Conservation (phyloP, 2,329 filamentous ascomycete species). For the Phialophora verrucosa region DNA sequence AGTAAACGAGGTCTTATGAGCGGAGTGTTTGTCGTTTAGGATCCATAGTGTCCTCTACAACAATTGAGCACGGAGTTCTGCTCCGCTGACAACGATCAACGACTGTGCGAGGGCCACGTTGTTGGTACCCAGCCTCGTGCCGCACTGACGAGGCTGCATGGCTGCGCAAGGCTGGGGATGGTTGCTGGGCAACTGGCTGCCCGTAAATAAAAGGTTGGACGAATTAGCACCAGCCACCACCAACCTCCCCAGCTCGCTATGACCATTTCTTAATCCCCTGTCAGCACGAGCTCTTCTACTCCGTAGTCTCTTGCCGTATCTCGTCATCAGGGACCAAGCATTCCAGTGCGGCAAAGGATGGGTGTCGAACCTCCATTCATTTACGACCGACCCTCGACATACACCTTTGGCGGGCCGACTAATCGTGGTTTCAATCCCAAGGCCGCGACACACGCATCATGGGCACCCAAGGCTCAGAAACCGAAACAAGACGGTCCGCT, state of each 20-base stretch:
- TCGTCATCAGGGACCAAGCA: slow-evolving; percentile 10
- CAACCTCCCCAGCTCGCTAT: slow-evolving; percentile 11
- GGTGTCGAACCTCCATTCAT: slow-evolving; percentile 71
- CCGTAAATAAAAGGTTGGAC: slow-evolving; percentile 16
- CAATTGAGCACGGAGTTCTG: neutral
- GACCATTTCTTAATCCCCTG: slow-evolving; percentile 19
- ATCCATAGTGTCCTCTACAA: neutral
- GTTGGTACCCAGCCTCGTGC: slow-evolving; percentile 11
- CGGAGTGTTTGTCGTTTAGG: neutral
- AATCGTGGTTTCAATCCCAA: slow-evolving; percentile 79
- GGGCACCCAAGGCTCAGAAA: slow-evolving; percentile 65
- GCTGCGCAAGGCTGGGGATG: neutral
- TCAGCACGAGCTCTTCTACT: slow-evolving; percentile 15
- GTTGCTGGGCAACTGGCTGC: slow-evolving; percentile 16
- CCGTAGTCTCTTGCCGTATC: neutral
- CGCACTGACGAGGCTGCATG: neutral
- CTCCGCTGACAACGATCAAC: neutral
- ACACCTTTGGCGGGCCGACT: slow-evolving; percentile 60
- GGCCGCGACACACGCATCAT: slow-evolving; percentile 80
- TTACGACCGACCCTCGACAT: slow-evolving; percentile 65
- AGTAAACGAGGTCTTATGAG: slow-evolving; percentile 13
- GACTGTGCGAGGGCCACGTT: no score
- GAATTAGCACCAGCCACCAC: neutral
- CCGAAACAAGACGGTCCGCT: slow-evolving; percentile 75
- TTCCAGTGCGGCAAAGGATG: slow-evolving; percentile 47